Percentiles rank a stretch among this genome's conserved stretches.
These are phyloP conservation scores for Ilex aquifolium DNA, from an alignment of 257 asterid species.

Conservation along the genomic window DNA sequence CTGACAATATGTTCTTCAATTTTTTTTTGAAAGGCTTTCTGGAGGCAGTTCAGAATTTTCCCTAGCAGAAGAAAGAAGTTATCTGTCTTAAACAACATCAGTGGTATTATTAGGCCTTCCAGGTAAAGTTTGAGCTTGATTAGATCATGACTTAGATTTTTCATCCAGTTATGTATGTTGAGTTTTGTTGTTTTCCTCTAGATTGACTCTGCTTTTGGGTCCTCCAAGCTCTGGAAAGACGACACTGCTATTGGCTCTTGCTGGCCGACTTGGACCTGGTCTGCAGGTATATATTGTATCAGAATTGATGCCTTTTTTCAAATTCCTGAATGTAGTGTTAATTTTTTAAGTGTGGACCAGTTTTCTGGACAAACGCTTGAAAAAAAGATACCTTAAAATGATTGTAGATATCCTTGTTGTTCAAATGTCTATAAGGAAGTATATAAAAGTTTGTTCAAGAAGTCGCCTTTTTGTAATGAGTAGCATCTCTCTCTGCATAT, in stretches of 20 bases:
- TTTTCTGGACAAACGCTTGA: too few species aligned
- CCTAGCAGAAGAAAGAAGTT: slow-evolving; percentile 44
- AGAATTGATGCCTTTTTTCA: too few species aligned
- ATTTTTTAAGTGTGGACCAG: too few species aligned
- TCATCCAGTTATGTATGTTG: too few species aligned
- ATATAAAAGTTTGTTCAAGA: too few species aligned
- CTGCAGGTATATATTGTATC: slow-evolving; percentile 36
- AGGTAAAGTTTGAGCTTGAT: slow-evolving; percentile 27
- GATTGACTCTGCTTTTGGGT: slow-evolving; percentile 75
- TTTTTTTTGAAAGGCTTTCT: slow-evolving; percentile 32
- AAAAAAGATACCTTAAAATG: too few species aligned
- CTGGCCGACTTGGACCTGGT: slow-evolving; percentile 56
- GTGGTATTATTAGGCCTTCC: slow-evolving; percentile 57
- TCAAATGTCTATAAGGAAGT: too few species aligned
- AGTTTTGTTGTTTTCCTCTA: slow-evolving; percentile 10
- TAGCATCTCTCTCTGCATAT: too few species aligned
- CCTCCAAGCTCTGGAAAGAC: slow-evolving; percentile 90
- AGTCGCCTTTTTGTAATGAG: too few species aligned
- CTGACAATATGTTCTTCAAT: slow-evolving; percentile 15
- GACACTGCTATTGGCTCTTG: slow-evolving; percentile 80
- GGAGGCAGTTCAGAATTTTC: slow-evolving; percentile 53
- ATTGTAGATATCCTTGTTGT: too few species aligned
- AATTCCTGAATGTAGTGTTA: too few species aligned
- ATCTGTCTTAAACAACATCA: slow-evolving; percentile 49
- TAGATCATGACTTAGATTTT: not conserved